A percentile compares a stretch with the other conserved stretches of the same genome.
These are phyloP conservation scores for Fagopyrum tataricum DNA, from an alignment of 148 eudicot species.

Conservation along the genomic window DNA sequence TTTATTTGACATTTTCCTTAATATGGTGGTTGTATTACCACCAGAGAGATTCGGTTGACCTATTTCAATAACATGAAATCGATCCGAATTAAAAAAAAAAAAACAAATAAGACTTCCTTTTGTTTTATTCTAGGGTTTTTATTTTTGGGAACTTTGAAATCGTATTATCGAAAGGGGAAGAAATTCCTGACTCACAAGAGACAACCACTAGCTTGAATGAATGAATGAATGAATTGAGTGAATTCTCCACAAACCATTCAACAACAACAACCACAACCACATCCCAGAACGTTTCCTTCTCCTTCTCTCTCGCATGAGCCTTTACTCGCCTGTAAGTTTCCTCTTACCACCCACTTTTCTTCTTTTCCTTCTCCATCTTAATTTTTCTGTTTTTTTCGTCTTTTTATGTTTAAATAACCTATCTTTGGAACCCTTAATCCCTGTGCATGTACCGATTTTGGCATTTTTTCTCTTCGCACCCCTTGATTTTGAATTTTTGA, in stretches of 20 bases:
- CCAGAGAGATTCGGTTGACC: neutral
- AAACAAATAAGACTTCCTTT: neutral
- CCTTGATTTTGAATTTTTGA: neutral
- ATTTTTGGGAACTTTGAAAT: neutral
- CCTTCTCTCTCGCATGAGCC: neutral
- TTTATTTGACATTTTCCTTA: neutral
- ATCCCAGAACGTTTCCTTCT: neutral
- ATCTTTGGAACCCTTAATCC: neutral
- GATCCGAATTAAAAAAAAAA: neutral
- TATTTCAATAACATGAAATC: neutral
- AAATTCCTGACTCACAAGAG: neutral
- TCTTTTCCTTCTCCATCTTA: neutral
- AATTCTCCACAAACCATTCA: neutral
- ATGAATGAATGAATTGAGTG: neutral
- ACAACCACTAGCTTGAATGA: neutral
- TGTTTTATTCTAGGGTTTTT: neutral
- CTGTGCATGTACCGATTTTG: conserved; percentile 7
- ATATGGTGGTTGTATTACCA: neutral
- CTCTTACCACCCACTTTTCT: neutral
- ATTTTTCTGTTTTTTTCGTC: neutral
- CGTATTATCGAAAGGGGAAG: neutral
- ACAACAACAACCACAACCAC: neutral
- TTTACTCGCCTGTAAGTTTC: conserved; percentile 5
- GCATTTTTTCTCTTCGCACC: neutral
- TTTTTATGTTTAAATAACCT: neutral